Percentiles rank a stretch among this genome's conserved stretches.
These are phyloP conservation scores for Microdochium bolleyi DNA, from an alignment of 2,329 filamentous ascomycete species.

Conservation along the genomic window DNA sequence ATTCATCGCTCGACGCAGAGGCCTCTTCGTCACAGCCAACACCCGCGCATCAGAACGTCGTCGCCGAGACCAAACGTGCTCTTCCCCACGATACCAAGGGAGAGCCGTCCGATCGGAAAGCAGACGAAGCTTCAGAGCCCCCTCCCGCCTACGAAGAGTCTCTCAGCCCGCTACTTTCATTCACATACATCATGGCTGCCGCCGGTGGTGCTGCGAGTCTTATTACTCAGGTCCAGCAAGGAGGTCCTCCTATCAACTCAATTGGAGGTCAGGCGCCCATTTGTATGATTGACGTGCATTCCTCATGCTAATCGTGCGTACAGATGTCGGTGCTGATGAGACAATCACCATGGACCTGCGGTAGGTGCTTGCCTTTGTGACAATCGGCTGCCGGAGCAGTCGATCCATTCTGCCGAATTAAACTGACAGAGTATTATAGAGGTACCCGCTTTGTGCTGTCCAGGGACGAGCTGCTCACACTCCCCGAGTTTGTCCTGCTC, in stretches of 20 bases:
- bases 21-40: constrained; percentile 26
- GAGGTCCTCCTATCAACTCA: constrained; percentile 80
- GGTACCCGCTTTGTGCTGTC: constrained; percentile 91
- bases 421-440: constrained; percentile 35
- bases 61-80: constrained; percentile 74
- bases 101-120: constrained; percentile 61
- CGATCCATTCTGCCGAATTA: background rate
- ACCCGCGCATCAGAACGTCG: constrained; percentile 37
- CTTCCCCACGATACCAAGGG: constrained; percentile 77
- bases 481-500: constrained; percentile 93
- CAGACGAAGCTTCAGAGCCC: constrained; percentile 72
- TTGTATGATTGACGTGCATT: background rate
- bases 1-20: constrained; percentile 35
- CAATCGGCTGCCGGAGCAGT: constrained; percentile 14
- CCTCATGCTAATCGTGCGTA: constrained; percentile 5
- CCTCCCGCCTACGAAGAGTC: constrained; percentile 96
- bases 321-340: constrained; percentile 81
- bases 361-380: constrained; percentile 39
- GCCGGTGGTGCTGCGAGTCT: constrained; percentile 96
- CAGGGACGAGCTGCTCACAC: constrained; percentile 85
- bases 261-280: constrained; percentile 59
- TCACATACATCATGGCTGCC: constrained; percentile 95
- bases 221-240: constrained; percentile 97
- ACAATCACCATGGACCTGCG: constrained; percentile 91
- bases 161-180: constrained; percentile 82